Conservation (phyloP, 306 rosid genomes). For the Cucumis sativus region DNA sequence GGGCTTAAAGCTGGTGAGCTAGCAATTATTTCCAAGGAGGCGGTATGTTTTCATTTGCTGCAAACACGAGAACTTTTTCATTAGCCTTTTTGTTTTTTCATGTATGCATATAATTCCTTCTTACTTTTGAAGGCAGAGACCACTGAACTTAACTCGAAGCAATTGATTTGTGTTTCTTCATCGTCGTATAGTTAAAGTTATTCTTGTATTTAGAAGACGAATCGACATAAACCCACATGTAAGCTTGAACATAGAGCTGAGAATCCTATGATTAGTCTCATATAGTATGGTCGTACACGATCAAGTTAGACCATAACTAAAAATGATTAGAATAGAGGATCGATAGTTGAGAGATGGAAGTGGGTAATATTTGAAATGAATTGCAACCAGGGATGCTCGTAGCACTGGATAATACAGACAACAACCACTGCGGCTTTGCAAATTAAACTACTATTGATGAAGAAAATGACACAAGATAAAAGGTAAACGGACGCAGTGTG, state of each 20-base stretch:
- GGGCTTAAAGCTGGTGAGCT: slow-evolving; percentile 83
- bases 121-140: not conserved
- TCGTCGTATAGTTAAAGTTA: not conserved
- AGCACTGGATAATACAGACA: not conserved
- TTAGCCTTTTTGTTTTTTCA: not conserved
- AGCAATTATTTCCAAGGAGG: slow-evolving; percentile 85
- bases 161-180: not conserved
- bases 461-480: not conserved
- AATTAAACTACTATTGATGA: not conserved
- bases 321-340: not conserved
- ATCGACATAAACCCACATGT: not conserved
- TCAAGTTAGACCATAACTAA: not conserved
- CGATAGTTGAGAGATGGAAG: not conserved
- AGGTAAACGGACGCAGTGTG: not conserved
- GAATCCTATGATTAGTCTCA: not conserved
- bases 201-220: not conserved
- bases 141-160: not conserved
- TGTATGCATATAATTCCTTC: not conserved
- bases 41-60: slow-evolving; percentile 32
- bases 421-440: not conserved
- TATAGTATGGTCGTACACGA: not conserved
- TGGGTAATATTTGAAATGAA: not conserved
- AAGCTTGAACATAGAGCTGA: not conserved
- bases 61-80: not conserved
- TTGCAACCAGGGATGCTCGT: not conserved